phyloP scores from a whole-genome alignment of 2,329 filamentous ascomycete species.

The Lachnellula cervina region DNA sequence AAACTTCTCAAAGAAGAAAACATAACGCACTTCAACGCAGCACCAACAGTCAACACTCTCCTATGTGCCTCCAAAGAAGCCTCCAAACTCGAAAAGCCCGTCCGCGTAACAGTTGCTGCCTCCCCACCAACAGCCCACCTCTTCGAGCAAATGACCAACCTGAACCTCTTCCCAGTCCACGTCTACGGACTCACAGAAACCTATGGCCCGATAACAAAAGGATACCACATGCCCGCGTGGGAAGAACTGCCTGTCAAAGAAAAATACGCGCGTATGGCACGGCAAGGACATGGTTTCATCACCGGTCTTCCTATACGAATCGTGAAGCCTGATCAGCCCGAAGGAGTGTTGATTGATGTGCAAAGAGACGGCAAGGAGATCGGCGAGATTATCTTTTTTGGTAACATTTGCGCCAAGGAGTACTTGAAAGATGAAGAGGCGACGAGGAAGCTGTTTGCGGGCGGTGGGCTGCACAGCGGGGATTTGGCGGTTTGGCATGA shows the following conservation, averaged over 20 bases:
- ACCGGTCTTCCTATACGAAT: conserved; percentile 76
- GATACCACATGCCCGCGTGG: conserved; percentile 84
- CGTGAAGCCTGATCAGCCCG: conserved; percentile 70
- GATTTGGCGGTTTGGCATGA: conserved; percentile 91
- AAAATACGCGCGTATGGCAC: conserved; percentile 83
- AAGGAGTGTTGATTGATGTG: conserved; percentile 63
- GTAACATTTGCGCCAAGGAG: conserved; percentile 87
- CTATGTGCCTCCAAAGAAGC: conserved; percentile 79
- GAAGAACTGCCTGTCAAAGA: conserved; percentile 67
- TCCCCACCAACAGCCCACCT: conserved; percentile 85
- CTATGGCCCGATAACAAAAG: conserved; percentile 92
- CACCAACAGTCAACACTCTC: conserved; percentile 92
- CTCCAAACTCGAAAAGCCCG: conserved; percentile 59
- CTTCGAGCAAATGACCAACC: conserved; percentile 77
- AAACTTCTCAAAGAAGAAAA: conserved; percentile 75
- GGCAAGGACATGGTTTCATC: conserved; percentile 89
- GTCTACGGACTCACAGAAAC: conserved; percentile 89
- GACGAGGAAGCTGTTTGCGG: conserved; percentile 79
- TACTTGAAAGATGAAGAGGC: conserved; percentile 90
- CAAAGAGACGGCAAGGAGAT: conserved; percentile 67
- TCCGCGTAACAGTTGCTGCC: conserved; percentile 87
- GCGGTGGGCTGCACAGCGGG: conserved; percentile 81
- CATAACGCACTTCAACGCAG: conserved; percentile 93
- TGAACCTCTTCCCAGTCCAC: conserved; percentile 88
- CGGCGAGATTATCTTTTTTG: conserved; percentile 78